Evolutionary conservation across 2,329 filamentous ascomycete genomes (phyloP), one percentile per base, ranked within the genome.

Genomic region (Juglanconis oblonga): DNA sequence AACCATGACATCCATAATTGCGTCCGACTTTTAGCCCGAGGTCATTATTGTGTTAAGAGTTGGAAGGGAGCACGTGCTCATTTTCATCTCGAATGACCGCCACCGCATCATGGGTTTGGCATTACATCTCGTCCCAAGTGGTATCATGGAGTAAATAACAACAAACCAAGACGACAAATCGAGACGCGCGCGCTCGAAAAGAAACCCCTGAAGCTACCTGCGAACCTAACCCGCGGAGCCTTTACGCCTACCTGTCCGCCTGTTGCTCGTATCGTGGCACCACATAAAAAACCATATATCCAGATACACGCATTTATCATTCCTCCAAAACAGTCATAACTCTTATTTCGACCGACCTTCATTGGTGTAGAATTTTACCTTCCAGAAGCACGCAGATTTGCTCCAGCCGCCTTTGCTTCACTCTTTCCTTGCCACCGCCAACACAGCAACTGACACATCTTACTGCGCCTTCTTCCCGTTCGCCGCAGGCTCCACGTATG

Each of bases 401-500:
- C 24, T 24, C 24, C 24, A 24, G 24, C 24, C 24, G 24, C 24
- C 24, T 24, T 24, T 24, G 24, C 24, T 24, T 24, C 24, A 24
- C 24, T 24, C 24, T 24, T 24, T 4, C 4, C 38, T 42, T 42
- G 7, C 10, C n/a, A 14, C 38, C 38, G 4, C 10, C 38, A 10
- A 42, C 38, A 14, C 5, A 42, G 31, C 45, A 48, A 10, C 9
- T 31, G n/a, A 31, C 9, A 48, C 8, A 48, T 3, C 24, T 48
- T 45, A 64, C 45, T 57, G 44, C 4, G 52, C 32, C 52, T 64
- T 64, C 59, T 64, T 62, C 2, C 51, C 59, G 24, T 61, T 55
- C 4, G 35, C 55, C 50, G 67, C 59, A 13, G 66, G 75, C 68
- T 84, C 81, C 31, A 80, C 77, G 64, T 82, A 81, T 29, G 85